Percentiles rank a stretch among this genome's conserved stretches.
phyloP scores from a whole-genome alignment of 1,284 basidiomycete genomes.

The Boletellus deceptivus region DNA sequence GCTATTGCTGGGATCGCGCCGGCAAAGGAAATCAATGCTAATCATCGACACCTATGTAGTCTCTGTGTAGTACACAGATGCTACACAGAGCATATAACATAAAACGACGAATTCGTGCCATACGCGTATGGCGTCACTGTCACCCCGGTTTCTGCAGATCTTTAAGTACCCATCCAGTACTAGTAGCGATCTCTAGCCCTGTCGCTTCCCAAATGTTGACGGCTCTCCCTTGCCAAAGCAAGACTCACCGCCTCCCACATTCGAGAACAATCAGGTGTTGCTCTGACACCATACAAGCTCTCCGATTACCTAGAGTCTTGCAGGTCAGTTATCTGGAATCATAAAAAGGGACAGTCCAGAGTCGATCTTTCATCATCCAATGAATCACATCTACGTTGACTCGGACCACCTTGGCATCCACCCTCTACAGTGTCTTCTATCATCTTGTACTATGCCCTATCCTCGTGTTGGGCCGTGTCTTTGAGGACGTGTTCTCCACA shows the following conservation, averaged over 20 bases:
- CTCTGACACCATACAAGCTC: neutral
- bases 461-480: neutral
- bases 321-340: neutral
- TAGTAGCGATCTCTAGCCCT: neutral
- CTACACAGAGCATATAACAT: too few species aligned
- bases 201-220: conserved; percentile 7
- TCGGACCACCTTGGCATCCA: neutral
- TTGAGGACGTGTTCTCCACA: neutral
- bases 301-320: neutral
- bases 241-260: neutral
- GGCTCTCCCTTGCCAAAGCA: conserved; percentile 1
- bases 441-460: conserved; percentile 7
- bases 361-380: neutral
- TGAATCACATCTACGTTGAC: neutral
- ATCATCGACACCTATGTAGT: too few species aligned
- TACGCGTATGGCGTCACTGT: too few species aligned
- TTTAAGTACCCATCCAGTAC: too few species aligned
- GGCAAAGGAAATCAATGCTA: too few species aligned
- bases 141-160: too few species aligned
- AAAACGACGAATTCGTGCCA: too few species aligned
- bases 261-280: conserved; percentile 7
- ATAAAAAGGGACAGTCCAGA: neutral
- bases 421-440: conserved; percentile 7
- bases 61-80: too few species aligned
- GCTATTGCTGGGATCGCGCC: too few species aligned